Percentiles rank a stretch among this genome's conserved stretches.
Evolutionary conservation across 164 flowering plant species (phyloP).

Genomic region (Liquidambar formosana): DNA sequence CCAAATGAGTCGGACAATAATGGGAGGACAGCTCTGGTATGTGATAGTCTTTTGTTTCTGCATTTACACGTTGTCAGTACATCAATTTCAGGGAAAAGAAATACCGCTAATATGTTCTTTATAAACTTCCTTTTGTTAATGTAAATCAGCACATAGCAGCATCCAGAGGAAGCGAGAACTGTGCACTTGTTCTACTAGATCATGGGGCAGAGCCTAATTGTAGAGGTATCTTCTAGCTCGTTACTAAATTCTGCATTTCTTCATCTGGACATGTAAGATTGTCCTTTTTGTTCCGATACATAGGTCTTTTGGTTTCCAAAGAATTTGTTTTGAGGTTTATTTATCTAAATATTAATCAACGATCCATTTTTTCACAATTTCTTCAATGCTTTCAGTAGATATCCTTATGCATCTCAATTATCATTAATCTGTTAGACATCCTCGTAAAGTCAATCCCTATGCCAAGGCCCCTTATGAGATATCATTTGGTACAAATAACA

Average conservation of each 20-base stretch:
- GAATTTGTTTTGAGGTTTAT: no score
- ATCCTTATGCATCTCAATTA: no score
- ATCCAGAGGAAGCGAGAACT: conserved; percentile 69
- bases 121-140: conserved; percentile 3
- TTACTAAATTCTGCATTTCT: background rate
- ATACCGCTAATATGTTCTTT: background rate
- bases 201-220: conserved; percentile 80
- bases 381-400: no score
- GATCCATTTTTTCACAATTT: no score
- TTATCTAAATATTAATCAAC: no score
- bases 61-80: background rate
- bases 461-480: no score
- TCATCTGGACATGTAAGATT: no score
- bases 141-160: conserved; percentile 81
- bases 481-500: no score
- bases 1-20: conserved; percentile 82
- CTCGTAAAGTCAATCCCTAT: no score
- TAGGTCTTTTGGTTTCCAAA: no score
- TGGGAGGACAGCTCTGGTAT: conserved; percentile 81
- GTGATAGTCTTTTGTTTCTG: conserved; percentile 10
- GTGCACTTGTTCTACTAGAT: conserved; percentile 75
- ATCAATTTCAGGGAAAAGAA: background rate
- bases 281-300: no score
- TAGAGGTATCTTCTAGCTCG: conserved; percentile 53
- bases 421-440: no score